These are phyloP conservation scores for Podaxis sp. DNA, from an alignment of 768 basidiomycete species.

Conservation along the genomic window DNA sequence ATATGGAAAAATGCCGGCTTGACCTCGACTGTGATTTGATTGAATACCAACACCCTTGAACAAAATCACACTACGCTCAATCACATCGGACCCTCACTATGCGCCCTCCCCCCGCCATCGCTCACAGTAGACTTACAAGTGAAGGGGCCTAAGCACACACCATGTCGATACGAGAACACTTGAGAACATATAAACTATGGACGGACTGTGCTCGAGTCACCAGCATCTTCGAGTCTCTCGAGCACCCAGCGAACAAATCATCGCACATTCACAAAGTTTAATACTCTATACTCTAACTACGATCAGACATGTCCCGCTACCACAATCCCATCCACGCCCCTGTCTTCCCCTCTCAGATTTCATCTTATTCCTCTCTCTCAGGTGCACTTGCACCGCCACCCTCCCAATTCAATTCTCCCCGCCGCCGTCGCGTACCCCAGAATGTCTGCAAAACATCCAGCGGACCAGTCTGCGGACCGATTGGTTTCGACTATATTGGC, in stretches of 20 bases:
- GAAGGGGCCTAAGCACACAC: not conserved
- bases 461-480: not conserved
- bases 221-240: not conserved
- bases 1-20: not conserved
- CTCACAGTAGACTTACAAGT: conserved; percentile 1
- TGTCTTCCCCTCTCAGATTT: conserved; percentile 12
- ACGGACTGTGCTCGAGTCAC: not conserved
- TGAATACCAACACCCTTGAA: not conserved
- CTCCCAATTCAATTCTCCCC: conserved; percentile 1
- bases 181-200: not conserved
- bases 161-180: not conserved
- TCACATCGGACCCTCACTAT: not conserved
- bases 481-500: conserved; percentile 14
- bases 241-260: not conserved
- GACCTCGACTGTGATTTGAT: not conserved
- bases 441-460: not conserved
- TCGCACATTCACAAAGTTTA: conserved; percentile 2
- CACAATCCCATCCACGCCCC: conserved; percentile 13
- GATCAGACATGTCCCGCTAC: conserved; percentile 8
- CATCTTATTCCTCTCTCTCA: conserved; percentile 8
- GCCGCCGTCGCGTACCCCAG: conserved; percentile 13
- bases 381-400: conserved; percentile 8
- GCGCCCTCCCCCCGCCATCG: conserved; percentile 4
- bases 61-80: conserved; percentile 14
- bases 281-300: conserved; percentile 9